phyloP scores from a whole-genome alignment of 2,329 filamentous ascomycete genomes.

The Phaeosphaeria sp. region DNA sequence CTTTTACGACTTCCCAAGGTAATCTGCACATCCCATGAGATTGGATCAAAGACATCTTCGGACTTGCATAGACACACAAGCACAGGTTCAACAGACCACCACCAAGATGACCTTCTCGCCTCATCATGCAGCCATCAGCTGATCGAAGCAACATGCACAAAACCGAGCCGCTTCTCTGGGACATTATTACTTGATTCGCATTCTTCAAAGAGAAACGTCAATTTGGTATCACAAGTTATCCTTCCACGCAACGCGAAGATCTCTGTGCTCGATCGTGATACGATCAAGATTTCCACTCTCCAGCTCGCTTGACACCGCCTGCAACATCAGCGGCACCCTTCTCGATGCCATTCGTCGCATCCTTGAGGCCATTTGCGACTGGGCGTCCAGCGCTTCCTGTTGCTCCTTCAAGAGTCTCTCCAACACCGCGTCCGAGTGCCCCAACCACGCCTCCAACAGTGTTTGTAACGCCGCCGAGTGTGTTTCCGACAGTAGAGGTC shows the following conservation, averaged over 20 bases:
- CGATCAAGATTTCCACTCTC: slow-evolving; percentile 51
- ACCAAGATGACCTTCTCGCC: not conserved
- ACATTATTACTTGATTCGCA: not conserved
- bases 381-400: slow-evolving; percentile 53
- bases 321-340: slow-evolving; percentile 52
- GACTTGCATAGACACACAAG: not conserved
- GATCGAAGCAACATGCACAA: not conserved
- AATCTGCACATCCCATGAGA: not conserved
- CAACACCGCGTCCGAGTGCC: slow-evolving; percentile 53
- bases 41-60: not conserved
- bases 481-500: slow-evolving; percentile 63
- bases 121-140: not conserved
- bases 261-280: not conserved
- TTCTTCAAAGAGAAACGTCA: not conserved
- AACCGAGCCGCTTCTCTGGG: not conserved
- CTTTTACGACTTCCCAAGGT: not conserved
- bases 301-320: slow-evolving; percentile 55
- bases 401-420: slow-evolving; percentile 55
- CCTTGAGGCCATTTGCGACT: slow-evolving; percentile 52
- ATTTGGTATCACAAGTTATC: not conserved
- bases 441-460: slow-evolving; percentile 62
- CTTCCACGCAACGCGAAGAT: not conserved
- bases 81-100: too few relatives aligned
- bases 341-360: slow-evolving; percentile 54
- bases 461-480: slow-evolving; percentile 60